phyloP scores from a whole-genome alignment of 2,329 filamentous ascomycete genomes.

The Ilyonectria sp. region DNA sequence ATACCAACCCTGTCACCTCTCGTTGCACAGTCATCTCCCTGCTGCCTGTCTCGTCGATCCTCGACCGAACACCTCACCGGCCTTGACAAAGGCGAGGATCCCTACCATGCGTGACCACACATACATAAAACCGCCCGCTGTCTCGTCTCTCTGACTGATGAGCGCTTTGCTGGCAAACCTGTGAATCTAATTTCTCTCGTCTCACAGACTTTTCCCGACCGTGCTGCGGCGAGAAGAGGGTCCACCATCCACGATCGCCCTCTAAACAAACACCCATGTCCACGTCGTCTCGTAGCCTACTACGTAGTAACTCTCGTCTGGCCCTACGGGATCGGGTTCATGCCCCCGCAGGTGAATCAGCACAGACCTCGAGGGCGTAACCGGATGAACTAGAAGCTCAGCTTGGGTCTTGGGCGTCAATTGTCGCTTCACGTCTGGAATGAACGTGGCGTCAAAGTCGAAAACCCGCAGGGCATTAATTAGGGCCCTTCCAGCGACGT shows the following conservation, averaged over 20 bases:
- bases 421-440: slow-evolving; percentile 6
- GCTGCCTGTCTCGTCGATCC: slow-evolving; percentile 3
- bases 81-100: slow-evolving; percentile 2
- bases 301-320: neutral
- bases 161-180: neutral
- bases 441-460: slow-evolving; percentile 5
- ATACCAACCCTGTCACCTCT: neutral
- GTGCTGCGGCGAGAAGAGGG: neutral
- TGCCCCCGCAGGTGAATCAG: neutral
- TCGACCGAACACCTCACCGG: neutral
- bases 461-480: neutral
- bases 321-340: neutral
- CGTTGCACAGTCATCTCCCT: neutral
- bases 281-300: neutral
- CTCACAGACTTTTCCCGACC: neutral
- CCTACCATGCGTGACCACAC: neutral
- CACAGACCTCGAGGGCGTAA: neutral
- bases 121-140: neutral
- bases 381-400: neutral
- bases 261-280: neutral
- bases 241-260: slow-evolving; percentile 2
- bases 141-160: neutral
- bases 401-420: neutral
- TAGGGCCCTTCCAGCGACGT: slow-evolving; percentile 38
- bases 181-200: neutral